Evolutionary conservation across 1,284 basidiomycete genomes (phyloP).

Genomic region (Schizopora paradoxa): DNA sequence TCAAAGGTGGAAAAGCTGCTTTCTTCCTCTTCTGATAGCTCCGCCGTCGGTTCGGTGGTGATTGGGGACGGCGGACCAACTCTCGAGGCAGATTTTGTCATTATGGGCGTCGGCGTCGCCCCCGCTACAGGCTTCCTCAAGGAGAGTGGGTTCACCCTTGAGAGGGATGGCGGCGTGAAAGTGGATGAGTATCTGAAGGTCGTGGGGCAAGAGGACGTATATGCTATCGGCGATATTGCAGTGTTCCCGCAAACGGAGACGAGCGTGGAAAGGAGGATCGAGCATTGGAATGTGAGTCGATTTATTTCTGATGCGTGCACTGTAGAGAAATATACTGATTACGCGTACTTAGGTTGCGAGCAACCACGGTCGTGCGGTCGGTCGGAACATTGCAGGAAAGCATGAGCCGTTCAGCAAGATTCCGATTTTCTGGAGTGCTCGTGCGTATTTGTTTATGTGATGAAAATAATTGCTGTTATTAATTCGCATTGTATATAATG

Average conservation of each 20-base stretch:
- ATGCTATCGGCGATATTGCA: conserved; percentile 86
- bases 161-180: conserved; percentile 76
- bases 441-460: conserved; percentile 36
- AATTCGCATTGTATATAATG: conserved; percentile 21
- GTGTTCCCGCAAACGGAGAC: conserved; percentile 62
- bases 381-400: conserved; percentile 65
- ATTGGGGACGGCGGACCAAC: conserved; percentile 63
- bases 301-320: conserved; percentile 20
- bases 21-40: conserved; percentile 43
- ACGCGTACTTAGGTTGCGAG: conserved; percentile 59
- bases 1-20: conserved; percentile 73
- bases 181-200: conserved; percentile 81
- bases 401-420: conserved; percentile 71
- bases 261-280: conserved; percentile 60
- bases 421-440: conserved; percentile 87
- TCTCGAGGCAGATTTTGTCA: conserved; percentile 73
- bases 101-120: conserved; percentile 87
- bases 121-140: conserved; percentile 85
- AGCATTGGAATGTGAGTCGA: conserved; percentile 85
- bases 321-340: conserved; percentile 17
- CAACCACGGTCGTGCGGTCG: conserved; percentile 83
- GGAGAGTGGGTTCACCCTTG: conserved; percentile 60
- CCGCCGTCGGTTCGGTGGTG: conserved; percentile 49
- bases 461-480: conserved; percentile 1
- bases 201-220: conserved; percentile 59